Percentiles rank a stretch among this genome's conserved stretches.
Evolutionary conservation across 495 filamentous ascomycete genomes (phyloP).

Genomic region (Penicillium silybi): DNA sequence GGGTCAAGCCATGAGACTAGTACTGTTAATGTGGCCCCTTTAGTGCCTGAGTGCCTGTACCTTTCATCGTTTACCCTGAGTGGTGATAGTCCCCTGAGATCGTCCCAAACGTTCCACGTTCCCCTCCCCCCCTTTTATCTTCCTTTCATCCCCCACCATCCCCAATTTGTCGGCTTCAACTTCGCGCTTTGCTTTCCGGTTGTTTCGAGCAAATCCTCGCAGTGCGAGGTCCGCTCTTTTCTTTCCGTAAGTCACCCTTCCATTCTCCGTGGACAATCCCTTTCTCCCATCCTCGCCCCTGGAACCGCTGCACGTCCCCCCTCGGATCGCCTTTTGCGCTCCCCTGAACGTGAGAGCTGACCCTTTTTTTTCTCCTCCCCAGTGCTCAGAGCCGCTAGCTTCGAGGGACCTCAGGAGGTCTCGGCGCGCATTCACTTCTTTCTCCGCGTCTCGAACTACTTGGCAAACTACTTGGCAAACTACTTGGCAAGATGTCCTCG

Average conservation of each 20-base stretch:
- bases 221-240: slow-evolving; percentile 24
- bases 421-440: slow-evolving; percentile 20
- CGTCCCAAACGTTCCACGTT: not conserved
- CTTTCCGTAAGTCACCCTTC: slow-evolving; percentile 1
- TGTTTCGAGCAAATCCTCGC: slow-evolving; percentile 22
- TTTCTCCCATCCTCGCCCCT: not conserved
- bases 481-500: slow-evolving; percentile 23
- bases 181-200: slow-evolving; percentile 1
- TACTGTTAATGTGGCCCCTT: not conserved
- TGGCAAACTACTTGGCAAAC: slow-evolving; percentile 13
- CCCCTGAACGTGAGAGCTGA: slow-evolving; percentile 4
- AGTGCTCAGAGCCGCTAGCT: slow-evolving; percentile 4
- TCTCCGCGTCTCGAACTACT: slow-evolving; percentile 9
- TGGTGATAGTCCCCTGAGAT: not conserved
- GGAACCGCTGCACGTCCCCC: not conserved
- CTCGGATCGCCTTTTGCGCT: not conserved
- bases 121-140: slow-evolving; percentile 9
- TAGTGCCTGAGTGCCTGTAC: not conserved
- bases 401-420: slow-evolving; percentile 26
- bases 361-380: not conserved
- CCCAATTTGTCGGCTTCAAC: slow-evolving; percentile 1
- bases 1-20: not conserved
- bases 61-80: not conserved
- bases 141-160: slow-evolving; percentile 4
- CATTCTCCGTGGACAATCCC: not conserved